These are phyloP conservation scores for Trypanosomatidae sp. DNA, from an alignment of 208 protist species.

Conservation along the genomic window DNA sequence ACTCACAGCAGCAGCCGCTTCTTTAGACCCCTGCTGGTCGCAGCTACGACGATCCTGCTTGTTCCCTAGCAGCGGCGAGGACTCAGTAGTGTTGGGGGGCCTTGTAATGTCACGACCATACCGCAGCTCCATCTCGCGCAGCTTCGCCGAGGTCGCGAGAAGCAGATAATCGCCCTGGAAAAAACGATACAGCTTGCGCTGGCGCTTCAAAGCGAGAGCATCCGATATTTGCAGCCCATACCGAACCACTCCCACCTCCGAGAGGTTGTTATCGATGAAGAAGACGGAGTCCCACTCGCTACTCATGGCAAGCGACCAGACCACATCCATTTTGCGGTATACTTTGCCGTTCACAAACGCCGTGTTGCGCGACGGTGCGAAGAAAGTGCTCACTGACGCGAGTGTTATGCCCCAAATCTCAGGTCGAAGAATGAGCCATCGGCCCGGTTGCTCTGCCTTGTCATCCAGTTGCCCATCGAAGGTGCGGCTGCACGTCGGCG, in stretches of 20 bases:
- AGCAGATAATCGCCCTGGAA: constrained; percentile 69
- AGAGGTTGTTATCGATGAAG: constrained; percentile 88
- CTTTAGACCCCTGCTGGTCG: neutral
- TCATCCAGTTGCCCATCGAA: constrained; percentile 26
- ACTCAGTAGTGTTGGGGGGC: constrained; percentile 9
- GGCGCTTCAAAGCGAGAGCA: constrained; percentile 42
- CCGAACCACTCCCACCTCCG: constrained; percentile 69
- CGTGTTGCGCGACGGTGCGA: constrained; percentile 58
- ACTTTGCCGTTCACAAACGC: constrained; percentile 77
- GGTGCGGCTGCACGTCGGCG: constrained; percentile 25
- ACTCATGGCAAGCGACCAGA: constrained; percentile 73
- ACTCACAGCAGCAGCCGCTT: neutral
- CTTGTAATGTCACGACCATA: constrained; percentile 41
- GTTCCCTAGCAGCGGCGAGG: neutral
- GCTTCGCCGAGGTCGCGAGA: constrained; percentile 46
- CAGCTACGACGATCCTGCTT: neutral
- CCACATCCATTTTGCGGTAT: constrained; percentile 84
- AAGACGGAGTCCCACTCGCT: constrained; percentile 82
- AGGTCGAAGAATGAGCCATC: constrained; percentile 78
- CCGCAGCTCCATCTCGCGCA: constrained; percentile 39
- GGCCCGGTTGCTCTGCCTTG: constrained; percentile 33
- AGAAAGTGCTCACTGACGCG: constrained; percentile 53
- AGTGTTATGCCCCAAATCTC: constrained; percentile 80
- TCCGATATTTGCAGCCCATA: constrained; percentile 62
- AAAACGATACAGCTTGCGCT: constrained; percentile 40